Evolutionary conservation across 352 stramenopile genomes (phyloP).

Genomic region (Phytopythium cucurbitacearum): DNA sequence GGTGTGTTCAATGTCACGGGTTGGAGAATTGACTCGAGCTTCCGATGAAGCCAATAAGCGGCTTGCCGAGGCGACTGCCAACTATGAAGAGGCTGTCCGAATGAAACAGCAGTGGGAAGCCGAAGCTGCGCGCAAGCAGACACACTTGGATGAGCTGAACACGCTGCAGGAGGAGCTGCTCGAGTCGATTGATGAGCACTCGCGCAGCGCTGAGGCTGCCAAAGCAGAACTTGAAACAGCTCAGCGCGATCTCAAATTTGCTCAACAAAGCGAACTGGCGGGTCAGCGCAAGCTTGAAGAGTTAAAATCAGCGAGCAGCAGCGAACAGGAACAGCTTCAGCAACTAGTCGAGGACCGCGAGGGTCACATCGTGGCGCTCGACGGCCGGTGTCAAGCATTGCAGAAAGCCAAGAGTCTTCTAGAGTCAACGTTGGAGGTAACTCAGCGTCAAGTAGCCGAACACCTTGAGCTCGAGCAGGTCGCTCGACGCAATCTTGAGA

Average conservation of each 20-base stretch:
- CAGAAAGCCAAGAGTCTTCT: conserved; percentile 11
- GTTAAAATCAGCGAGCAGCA: conserved; percentile 5
- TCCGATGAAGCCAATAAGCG: conserved; percentile 11
- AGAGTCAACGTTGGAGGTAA: conserved; percentile 15
- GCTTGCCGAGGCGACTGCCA: conserved; percentile 7
- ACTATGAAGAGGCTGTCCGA: conserved; percentile 16
- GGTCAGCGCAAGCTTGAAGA: conserved; percentile 12
- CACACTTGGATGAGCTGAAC: conserved; percentile 58
- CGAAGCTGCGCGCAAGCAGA: conserved; percentile 16
- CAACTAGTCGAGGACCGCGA: conserved; percentile 7
- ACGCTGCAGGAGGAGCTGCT: conserved; percentile 67
- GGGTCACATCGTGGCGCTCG: conserved; percentile 5
- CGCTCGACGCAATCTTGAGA: neutral
- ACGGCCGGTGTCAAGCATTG: conserved; percentile 9
- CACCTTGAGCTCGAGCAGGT: conserved; percentile 11
- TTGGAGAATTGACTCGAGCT: neutral
- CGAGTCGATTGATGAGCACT: conserved; percentile 44
- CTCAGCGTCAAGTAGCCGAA: conserved; percentile 12
- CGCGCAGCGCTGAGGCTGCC: conserved; percentile 20
- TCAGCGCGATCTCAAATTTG: conserved; percentile 20
- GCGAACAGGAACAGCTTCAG: conserved; percentile 7
- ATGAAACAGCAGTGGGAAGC: conserved; percentile 11
- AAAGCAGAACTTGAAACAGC: conserved; percentile 16
- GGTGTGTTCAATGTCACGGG: no score
- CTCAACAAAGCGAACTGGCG: conserved; percentile 5